Conservation (phyloP, 73 alveolate genomes). For the Tetrahymena elliotti region DNA sequence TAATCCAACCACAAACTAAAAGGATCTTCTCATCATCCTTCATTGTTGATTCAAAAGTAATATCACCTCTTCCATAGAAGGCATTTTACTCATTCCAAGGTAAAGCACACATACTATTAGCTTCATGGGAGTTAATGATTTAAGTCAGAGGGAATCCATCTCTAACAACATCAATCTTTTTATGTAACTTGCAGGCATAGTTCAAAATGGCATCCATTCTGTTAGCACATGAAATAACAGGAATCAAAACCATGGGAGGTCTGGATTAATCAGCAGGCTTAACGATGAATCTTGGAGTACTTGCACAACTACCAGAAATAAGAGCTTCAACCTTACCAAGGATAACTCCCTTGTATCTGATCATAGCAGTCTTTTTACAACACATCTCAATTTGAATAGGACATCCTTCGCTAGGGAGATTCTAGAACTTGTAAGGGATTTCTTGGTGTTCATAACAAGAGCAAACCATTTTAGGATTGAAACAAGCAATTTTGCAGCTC, state of each 20-base stretch:
- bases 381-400: neutral
- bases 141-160: neutral
- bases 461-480: neutral
- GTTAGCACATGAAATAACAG: neutral
- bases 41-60: neutral
- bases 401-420: neutral
- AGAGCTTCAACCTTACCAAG: neutral
- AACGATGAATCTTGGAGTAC: neutral
- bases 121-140: neutral
- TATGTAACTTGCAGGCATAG: neutral
- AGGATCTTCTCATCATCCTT: neutral
- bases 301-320: neutral
- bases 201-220: neutral
- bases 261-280: neutral
- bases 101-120: neutral
- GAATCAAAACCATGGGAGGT: neutral
- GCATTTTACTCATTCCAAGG: neutral
- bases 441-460: neutral
- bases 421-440: neutral
- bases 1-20: neutral
- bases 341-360: neutral
- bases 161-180: neutral
- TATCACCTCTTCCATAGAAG: neutral
- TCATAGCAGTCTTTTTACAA: neutral
- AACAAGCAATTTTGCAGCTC: neutral